A percentile compares a stretch with the other conserved stretches of the same genome.
Conservation (phyloP, 352 stramenopile species). For the Phytophthora melonis region DNA sequence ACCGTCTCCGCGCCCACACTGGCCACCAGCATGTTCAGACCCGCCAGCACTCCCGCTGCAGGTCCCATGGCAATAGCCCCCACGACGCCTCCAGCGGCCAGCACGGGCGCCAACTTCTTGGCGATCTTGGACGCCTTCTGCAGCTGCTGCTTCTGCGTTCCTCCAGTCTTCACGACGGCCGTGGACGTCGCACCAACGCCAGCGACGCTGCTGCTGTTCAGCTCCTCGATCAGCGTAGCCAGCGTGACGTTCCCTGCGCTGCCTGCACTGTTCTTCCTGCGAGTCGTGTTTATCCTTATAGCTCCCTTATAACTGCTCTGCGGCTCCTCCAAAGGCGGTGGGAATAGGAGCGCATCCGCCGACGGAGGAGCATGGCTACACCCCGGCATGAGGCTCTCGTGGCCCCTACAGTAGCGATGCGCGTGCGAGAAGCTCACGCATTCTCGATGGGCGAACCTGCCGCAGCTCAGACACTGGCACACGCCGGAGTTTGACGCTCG, state of each 20-base stretch:
- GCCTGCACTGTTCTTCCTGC: neutral
- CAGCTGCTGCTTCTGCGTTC: constrained; percentile 22
- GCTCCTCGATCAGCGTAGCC: constrained; percentile 49
- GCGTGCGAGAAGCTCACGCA: constrained; percentile 60
- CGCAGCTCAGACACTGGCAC: constrained; percentile 69
- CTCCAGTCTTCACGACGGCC: constrained; percentile 1
- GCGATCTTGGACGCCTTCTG: constrained; percentile 41
- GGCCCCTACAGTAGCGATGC: constrained; percentile 56
- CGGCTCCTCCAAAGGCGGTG: constrained; percentile 10
- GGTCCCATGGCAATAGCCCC: constrained; percentile 63
- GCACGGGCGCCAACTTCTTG: constrained; percentile 52
- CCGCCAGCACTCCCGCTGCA: constrained; percentile 58
- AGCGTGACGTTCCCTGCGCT: constrained; percentile 36
- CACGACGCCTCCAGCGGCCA: constrained; percentile 69
- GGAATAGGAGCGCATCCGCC: constrained; percentile 28
- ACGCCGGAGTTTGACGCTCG: constrained; percentile 16
- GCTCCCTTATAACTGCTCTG: neutral
- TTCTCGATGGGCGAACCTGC: constrained; percentile 60
- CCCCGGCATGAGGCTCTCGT: constrained; percentile 41
- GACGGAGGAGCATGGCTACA: constrained; percentile 38
- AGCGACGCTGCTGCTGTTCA: constrained; percentile 32
- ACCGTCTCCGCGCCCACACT: constrained; percentile 65
- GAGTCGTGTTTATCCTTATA: constrained; percentile 5
- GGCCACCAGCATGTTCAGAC: constrained; percentile 64
- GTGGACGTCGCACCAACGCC: constrained; percentile 2